phyloP scores from a whole-genome alignment of 2,329 filamentous ascomycete genomes.

The Calonectria henricotiae region DNA sequence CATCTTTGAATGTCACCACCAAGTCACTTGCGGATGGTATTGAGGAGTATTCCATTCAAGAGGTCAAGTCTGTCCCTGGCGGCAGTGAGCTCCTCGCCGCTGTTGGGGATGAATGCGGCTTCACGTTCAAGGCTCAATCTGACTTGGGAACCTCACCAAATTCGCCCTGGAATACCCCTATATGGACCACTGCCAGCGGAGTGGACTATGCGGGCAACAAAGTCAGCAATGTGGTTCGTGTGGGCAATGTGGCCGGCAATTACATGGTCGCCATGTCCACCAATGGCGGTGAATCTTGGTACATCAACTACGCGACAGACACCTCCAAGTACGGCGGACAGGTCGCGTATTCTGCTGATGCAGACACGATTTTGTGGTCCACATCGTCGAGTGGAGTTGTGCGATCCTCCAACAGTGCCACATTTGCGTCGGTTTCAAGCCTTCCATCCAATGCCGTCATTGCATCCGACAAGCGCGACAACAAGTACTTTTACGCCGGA shows the following conservation, averaged over 20 bases:
- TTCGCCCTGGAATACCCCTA: slow-evolving; percentile 65
- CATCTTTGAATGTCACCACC: slow-evolving; percentile 65
- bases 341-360: slow-evolving; percentile 69
- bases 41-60: slow-evolving; percentile 69
- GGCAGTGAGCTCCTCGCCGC: slow-evolving; percentile 69
- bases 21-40: slow-evolving; percentile 70
- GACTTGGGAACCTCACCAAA: slow-evolving; percentile 62
- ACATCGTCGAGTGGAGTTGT: slow-evolving; percentile 60
- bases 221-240: slow-evolving; percentile 65
- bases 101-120: slow-evolving; percentile 69
- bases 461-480: slow-evolving; percentile 70
- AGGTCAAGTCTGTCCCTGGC: slow-evolving; percentile 65
- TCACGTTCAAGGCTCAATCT: slow-evolving; percentile 61
- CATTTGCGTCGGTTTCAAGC: slow-evolving; percentile 62
- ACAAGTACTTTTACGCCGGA: slow-evolving; percentile 69
- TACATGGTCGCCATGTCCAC: slow-evolving; percentile 63
- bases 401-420: slow-evolving; percentile 61
- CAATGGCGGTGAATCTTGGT: slow-evolving; percentile 69
- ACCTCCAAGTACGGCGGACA: slow-evolving; percentile 62
- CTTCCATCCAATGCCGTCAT: slow-evolving; percentile 66
- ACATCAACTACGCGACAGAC: slow-evolving; percentile 64
- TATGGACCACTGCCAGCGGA: slow-evolving; percentile 63
- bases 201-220: slow-evolving; percentile 69
- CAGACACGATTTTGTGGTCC: slow-evolving; percentile 67
- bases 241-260: slow-evolving; percentile 63